phyloP scores from a whole-genome alignment of 371 early-diverging fungal genomes.

The Actinomucor elegans region DNA sequence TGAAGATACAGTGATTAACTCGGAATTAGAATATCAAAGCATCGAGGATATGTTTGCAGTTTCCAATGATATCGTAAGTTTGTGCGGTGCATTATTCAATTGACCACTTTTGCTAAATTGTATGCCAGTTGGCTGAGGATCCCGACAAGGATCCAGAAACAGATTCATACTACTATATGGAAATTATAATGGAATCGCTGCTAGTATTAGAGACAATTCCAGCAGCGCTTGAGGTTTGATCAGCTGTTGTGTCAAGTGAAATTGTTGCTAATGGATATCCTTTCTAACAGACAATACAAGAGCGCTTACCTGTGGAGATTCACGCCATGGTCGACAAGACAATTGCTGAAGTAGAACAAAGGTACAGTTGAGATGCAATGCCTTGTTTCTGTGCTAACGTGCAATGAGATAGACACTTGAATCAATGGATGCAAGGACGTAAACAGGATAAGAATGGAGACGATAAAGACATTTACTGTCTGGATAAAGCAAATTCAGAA shows the following conservation, averaged over 20 bases:
- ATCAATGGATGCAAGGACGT: background rate
- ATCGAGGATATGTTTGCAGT: constrained; percentile 41
- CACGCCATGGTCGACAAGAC: constrained; percentile 88
- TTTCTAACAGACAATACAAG: constrained; percentile 59
- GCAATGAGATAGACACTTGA: constrained; percentile 15
- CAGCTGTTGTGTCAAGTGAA: background rate
- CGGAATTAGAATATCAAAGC: constrained; percentile 1
- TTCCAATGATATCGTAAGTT: constrained; percentile 39
- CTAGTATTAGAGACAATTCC: constrained; percentile 75
- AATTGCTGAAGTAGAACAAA: constrained; percentile 81
- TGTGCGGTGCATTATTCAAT: background rate
- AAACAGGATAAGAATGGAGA: constrained; percentile 23
- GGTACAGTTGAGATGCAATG: constrained; percentile 35
- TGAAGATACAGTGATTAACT: too few relatives aligned
- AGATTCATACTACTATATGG: constrained; percentile 90
- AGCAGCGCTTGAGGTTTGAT: constrained; percentile 69
- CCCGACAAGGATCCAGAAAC: constrained; percentile 81
- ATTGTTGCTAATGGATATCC: background rate
- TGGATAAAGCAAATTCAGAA: constrained; percentile 49
- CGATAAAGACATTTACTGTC: constrained; percentile 45
- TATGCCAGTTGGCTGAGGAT: constrained; percentile 65
- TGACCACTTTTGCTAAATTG: background rate
- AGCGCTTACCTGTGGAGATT: constrained; percentile 79
- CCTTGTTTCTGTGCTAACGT: background rate
- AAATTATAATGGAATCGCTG: constrained; percentile 82